These are phyloP conservation scores for Pestalotiopsis sp. DNA, from an alignment of 2,329 filamentous ascomycete genomes.

Conservation along the genomic window DNA sequence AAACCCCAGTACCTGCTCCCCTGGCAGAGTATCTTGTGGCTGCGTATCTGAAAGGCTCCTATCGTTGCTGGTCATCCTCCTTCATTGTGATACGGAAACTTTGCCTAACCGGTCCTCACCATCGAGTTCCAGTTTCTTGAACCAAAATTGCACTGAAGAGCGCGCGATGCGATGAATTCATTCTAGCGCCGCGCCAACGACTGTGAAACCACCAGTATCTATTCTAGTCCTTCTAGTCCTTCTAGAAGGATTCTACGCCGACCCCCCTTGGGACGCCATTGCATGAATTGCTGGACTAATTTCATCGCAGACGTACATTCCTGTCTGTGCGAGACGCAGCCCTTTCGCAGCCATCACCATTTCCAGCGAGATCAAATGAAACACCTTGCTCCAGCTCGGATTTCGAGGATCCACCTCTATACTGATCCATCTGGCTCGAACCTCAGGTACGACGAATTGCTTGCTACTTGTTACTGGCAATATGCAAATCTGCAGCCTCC, in stretches of 20 bases:
- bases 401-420: not conserved
- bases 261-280: not conserved
- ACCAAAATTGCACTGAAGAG: not conserved
- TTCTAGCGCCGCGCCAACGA: constrained; percentile 3
- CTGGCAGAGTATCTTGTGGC: not conserved
- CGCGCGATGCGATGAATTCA: not conserved
- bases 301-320: not conserved
- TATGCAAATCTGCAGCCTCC: not conserved
- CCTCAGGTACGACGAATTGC: not conserved
- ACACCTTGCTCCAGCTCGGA: constrained; percentile 3
- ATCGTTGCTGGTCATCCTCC: not conserved
- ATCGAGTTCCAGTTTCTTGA: not conserved
- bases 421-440: not conserved
- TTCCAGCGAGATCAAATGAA: constrained; percentile 5
- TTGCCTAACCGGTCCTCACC: not conserved
- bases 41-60: not conserved
- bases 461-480: no score
- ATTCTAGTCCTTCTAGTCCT: constrained; percentile 11
- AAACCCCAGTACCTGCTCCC: not conserved
- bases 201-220: constrained; percentile 6
- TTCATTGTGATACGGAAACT: not conserved
- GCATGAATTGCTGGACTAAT: not conserved
- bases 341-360: constrained; percentile 5
- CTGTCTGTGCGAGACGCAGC: constrained; percentile 2
- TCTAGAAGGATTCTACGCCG: constrained; percentile 9